Conservation (phyloP, 345 rosid genomes). For the Corchorus capsularis region DNA sequence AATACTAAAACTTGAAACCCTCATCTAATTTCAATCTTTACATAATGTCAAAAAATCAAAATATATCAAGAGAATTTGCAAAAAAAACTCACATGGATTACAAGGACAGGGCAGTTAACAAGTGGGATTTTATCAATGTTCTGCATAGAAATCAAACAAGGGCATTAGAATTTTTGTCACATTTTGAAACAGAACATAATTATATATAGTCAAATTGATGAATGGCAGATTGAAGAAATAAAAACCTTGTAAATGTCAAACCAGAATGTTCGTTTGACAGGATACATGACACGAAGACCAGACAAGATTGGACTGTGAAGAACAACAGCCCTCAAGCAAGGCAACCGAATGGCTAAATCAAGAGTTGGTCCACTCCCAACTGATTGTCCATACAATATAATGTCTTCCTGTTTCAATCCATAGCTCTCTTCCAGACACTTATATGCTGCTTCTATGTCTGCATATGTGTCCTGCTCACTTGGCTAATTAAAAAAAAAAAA, state of each 20-base stretch:
- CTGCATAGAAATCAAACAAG: slow-evolving; percentile 39
- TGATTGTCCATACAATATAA: slow-evolving; percentile 80
- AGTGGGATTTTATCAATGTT: slow-evolving; percentile 81
- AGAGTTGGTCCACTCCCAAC: slow-evolving; percentile 92
- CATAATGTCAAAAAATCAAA: not conserved
- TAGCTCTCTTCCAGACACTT: slow-evolving; percentile 64
- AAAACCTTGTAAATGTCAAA: slow-evolving; percentile 87
- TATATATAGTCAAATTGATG: not conserved
- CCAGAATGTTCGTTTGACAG: slow-evolving; percentile 72
- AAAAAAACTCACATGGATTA: slow-evolving; percentile 72
- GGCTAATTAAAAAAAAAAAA: slow-evolving; percentile 55
- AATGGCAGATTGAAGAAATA: not conserved
- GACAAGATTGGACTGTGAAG: slow-evolving; percentile 89
- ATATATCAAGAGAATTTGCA: not conserved
- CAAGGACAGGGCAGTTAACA: slow-evolving; percentile 79
- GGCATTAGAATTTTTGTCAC: not conserved
- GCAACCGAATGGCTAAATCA: slow-evolving; percentile 68
- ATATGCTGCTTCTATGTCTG: slow-evolving; percentile 83
- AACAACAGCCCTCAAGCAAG: slow-evolving; percentile 64
- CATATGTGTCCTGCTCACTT: slow-evolving; percentile 87
- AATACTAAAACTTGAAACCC: not conserved
- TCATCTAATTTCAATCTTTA: not conserved
- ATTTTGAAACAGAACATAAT: not conserved
- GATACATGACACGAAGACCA: slow-evolving; percentile 87
- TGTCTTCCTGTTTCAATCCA: slow-evolving; percentile 69